Conservation (phyloP, 192 early-diverging fungal genomes). For the Pilobolus umbonatus region DNA sequence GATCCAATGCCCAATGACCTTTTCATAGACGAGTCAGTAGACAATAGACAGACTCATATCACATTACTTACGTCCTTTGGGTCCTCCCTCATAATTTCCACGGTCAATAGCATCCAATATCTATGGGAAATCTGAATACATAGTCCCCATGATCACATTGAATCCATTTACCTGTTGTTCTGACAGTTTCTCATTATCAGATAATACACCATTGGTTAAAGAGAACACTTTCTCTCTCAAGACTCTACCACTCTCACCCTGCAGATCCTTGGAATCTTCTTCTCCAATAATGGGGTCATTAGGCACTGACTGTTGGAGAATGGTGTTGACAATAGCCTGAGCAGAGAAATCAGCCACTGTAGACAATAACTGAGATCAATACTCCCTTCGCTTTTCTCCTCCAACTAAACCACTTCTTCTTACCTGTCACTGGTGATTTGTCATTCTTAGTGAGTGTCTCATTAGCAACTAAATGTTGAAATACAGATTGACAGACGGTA, state of each 20-base stretch:
- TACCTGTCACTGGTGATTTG: conserved; percentile 93
- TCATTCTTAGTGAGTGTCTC: conserved; percentile 91
- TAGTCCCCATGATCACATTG: background rate
- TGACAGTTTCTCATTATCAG: conserved; percentile 42
- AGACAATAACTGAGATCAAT: background rate
- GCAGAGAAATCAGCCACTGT: conserved; percentile 92
- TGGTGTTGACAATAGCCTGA: conserved; percentile 89
- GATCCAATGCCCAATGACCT: conserved; percentile 77
- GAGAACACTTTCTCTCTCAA: conserved; percentile 77
- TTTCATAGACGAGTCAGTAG: background rate
- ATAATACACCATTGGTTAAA: conserved; percentile 68
- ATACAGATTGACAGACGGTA: conserved; percentile 87
- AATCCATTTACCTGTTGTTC: conserved; percentile 59
- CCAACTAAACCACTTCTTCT: background rate
- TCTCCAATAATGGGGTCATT: conserved; percentile 92
- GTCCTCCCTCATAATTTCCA: conserved; percentile 77
- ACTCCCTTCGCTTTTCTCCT: background rate
- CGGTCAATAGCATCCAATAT: conserved; percentile 85
- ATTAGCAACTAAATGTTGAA: conserved; percentile 71
- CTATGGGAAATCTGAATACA: conserved; percentile 37
- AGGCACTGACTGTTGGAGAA: conserved; percentile 75
- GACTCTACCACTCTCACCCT: conserved; percentile 55
- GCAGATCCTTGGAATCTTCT: conserved; percentile 87
- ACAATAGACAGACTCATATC: background rate
- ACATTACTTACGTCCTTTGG: conserved; percentile 55